These are phyloP conservation scores for Suillus subluteus DNA, from an alignment of 768 basidiomycete species.

Conservation along the genomic window DNA sequence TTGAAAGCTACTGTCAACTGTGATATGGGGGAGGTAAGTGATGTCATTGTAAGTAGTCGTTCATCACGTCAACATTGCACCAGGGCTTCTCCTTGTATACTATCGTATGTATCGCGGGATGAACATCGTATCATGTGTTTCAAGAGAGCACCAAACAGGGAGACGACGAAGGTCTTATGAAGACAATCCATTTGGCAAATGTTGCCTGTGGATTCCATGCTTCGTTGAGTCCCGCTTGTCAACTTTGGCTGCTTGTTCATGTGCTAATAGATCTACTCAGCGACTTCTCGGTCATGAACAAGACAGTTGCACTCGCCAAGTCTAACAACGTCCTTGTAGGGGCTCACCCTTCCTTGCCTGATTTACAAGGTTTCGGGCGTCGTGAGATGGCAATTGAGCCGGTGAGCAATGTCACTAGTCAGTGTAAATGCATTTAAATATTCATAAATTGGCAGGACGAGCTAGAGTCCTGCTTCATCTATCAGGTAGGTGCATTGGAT, in stretches of 20 bases:
- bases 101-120: slow-evolving; percentile 37
- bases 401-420: slow-evolving; percentile 35
- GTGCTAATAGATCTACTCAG: slow-evolving; percentile 29
- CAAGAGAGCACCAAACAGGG: slow-evolving; percentile 34
- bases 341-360: slow-evolving; percentile 68
- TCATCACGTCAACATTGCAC: neutral
- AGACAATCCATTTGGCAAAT: slow-evolving; percentile 61
- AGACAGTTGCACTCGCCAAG: slow-evolving; percentile 62
- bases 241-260: neutral
- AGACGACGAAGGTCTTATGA: slow-evolving; percentile 56
- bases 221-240: slow-evolving; percentile 40
- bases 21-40: slow-evolving; percentile 56
- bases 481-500: slow-evolving; percentile 67
- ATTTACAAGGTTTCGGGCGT: slow-evolving; percentile 67
- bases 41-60: neutral
- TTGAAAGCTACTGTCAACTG: slow-evolving; percentile 52
- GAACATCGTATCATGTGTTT: neutral
- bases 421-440: neutral
- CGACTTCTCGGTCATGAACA: slow-evolving; percentile 68
- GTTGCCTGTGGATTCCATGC: slow-evolving; percentile 74
- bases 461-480: slow-evolving; percentile 58
- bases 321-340: slow-evolving; percentile 59
- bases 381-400: slow-evolving; percentile 66
- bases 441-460: slow-evolving; percentile 46
- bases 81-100: slow-evolving; percentile 58